Evolutionary conservation across 768 basidiomycete species (phyloP).

Genomic region (Boletus subcaerulescens): DNA sequence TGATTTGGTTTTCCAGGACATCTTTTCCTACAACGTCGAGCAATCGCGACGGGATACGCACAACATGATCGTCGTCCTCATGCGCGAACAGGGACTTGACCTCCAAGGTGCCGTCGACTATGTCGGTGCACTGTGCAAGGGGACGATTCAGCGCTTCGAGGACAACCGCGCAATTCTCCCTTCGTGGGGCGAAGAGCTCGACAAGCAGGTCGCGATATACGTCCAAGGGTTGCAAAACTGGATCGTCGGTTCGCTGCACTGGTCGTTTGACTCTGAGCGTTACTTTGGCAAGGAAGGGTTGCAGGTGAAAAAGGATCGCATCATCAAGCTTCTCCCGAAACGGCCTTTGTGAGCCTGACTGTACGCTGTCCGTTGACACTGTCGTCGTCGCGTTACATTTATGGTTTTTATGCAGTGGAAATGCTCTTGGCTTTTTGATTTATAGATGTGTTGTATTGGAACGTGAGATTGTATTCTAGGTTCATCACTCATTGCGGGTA

Average conservation of each 20-base stretch:
- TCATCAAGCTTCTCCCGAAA: constrained; percentile 50
- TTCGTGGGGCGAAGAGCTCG: constrained; percentile 60
- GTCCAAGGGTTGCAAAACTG: constrained; percentile 64
- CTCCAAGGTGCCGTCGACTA: constrained; percentile 63
- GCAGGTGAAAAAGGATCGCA: constrained; percentile 50
- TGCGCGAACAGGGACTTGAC: constrained; percentile 53
- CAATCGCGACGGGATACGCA: constrained; percentile 67
- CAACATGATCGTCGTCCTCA: constrained; percentile 72
- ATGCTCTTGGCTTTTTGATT: neutral
- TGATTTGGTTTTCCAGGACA: constrained; percentile 45
- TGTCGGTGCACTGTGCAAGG: constrained; percentile 58
- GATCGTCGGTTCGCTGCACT: constrained; percentile 71
- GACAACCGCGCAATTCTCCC: constrained; percentile 48
- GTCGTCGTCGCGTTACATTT: neutral
- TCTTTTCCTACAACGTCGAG: constrained; percentile 75
- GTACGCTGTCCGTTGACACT: neutral
- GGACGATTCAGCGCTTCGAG: constrained; percentile 52
- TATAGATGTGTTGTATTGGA: constrained; percentile 10
- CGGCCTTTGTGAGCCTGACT: constrained; percentile 18
- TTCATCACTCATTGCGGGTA: neutral
- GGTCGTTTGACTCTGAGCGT: constrained; percentile 67
- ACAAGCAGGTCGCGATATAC: constrained; percentile 55
- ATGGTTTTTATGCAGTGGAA: neutral
- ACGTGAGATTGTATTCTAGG: constrained; percentile 1
- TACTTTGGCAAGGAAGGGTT: constrained; percentile 63